A percentile compares a stretch with the other conserved stretches of the same genome.
These are phyloP conservation scores for Leptographium wingfieldii DNA, from an alignment of 2,329 filamentous ascomycete species.

Conservation along the genomic window DNA sequence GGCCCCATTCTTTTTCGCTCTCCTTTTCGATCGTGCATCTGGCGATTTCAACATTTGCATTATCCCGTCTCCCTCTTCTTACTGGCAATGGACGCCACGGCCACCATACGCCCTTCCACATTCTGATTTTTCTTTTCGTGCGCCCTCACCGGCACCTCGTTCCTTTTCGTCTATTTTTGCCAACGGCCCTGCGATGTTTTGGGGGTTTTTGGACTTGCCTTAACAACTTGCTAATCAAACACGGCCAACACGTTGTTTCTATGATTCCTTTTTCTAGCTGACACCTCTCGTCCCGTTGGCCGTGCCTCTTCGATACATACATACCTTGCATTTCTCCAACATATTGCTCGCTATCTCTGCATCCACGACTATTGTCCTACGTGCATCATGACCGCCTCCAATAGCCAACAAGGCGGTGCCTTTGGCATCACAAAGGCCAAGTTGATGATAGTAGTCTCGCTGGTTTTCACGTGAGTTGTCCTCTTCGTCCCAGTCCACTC, in stretches of 20 bases:
- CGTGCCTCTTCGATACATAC: background rate
- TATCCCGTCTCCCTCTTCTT: background rate
- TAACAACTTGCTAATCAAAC: background rate
- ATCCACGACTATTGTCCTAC: background rate
- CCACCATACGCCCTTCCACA: background rate
- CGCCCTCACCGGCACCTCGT: background rate
- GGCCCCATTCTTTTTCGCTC: background rate
- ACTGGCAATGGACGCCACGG: slow-evolving; percentile 3
- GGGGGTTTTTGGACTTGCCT: too few relatives aligned
- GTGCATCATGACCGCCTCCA: slow-evolving; percentile 12
- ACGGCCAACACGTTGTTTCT: background rate
- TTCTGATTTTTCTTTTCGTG: background rate
- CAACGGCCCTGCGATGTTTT: background rate
- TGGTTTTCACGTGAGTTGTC: slow-evolving; percentile 25
- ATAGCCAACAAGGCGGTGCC: slow-evolving; percentile 10
- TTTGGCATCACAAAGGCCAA: slow-evolving; percentile 23
- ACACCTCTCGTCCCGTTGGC: background rate
- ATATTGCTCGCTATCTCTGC: background rate
- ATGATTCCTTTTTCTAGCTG: background rate
- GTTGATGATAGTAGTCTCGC: slow-evolving; percentile 21
- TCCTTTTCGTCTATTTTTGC: background rate
- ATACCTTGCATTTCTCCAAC: background rate
- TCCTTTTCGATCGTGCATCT: slow-evolving; percentile 1
- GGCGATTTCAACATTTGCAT: background rate
- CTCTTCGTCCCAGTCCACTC: background rate